Base-by-base conservation (phyloP, 2,329 filamentous ascomycete genomes). In the Alternaria burnsii region DNA sequence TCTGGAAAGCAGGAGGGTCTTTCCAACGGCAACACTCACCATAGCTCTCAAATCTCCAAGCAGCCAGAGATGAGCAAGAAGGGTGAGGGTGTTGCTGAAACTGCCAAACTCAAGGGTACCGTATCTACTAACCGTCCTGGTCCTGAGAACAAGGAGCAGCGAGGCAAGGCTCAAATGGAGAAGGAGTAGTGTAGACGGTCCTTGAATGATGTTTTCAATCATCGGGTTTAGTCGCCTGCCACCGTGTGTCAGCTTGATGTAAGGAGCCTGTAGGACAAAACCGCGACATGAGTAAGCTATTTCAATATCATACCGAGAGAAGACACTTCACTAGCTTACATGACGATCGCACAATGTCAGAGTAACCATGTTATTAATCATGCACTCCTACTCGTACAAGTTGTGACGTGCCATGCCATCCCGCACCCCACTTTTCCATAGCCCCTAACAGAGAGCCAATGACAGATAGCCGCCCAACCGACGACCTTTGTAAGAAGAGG, bases 31-130 rank as follows among this genome's bases (percentile, higher is more conserved):
- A 80, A 85, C 46, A 86, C 85, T 3, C 78, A 81, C 57, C 82
- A 87, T 74, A 81, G 82, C 22, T 78, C 76, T n/a, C 73, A 81
- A 52, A 76, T 80, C 58, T 76, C 78, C 59, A 74, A 79, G 41
- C 74, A 82, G 51, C 68, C 79, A 3, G 78, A 78, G 24, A 84
- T 84, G 78, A 85, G 82, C 70, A 83, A 82, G 70, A 88, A 88
- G 79, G 76, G 79, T n/a, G 85, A 88, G 75, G 86, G 85, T 30
- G 75, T 79, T 47, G 82, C 82, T 34, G 86, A 88, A 47, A 82
- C 83, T 12, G 83, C 85, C 16, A 88, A 88, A 66, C 62, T 76
- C 57, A 76, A 78, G 65, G 76, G 76, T 36, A 77, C 76, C 42
- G 73, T 79, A n/a, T 72, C 69, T 20, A 66, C 71, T 16, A 70